phyloP scores from a whole-genome alignment of 805 yeast species.

The Myxozyma monticola region DNA sequence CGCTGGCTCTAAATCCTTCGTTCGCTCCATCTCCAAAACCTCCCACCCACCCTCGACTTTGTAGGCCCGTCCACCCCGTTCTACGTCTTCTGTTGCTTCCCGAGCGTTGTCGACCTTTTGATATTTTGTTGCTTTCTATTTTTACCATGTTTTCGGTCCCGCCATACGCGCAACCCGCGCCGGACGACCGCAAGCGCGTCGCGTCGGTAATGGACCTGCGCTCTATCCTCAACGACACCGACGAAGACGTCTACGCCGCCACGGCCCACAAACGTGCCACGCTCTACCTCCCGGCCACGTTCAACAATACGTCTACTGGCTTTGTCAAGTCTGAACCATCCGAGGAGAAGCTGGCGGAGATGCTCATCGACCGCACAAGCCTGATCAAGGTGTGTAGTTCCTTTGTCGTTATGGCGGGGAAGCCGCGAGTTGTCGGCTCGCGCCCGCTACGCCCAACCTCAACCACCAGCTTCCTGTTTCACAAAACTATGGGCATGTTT shows the following conservation, averaged over 20 bases:
- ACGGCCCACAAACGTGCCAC: neutral
- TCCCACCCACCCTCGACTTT: too few relatives aligned
- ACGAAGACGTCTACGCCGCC: slow-evolving; percentile 15
- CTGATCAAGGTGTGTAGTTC: slow-evolving; percentile 17
- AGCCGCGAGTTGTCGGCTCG: too few relatives aligned
- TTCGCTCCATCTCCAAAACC: too few relatives aligned
- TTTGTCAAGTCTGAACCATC: slow-evolving; percentile 4
- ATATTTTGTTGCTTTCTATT: too few relatives aligned
- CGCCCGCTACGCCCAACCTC: too few relatives aligned
- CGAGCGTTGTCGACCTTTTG: too few relatives aligned
- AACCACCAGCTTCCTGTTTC: neutral
- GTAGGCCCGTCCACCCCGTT: too few relatives aligned
- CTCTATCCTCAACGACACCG: slow-evolving; percentile 19
- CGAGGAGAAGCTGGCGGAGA: slow-evolving; percentile 1
- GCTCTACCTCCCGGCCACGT: neutral
- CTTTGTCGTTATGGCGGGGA: neutral
- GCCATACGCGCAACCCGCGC: neutral
- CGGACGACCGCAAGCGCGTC: slow-evolving; percentile 12
- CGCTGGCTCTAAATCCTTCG: too few relatives aligned
- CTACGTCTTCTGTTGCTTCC: too few relatives aligned
- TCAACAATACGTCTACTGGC: too few relatives aligned
- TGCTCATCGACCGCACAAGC: slow-evolving; percentile 7
- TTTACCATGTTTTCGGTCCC: too few relatives aligned
- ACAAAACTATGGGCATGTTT: neutral
- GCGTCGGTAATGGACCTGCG: slow-evolving; percentile 25